These are phyloP conservation scores for Nidula niveotomentosa DNA, from an alignment of 1,284 basidiomycete species.

Conservation along the genomic window DNA sequence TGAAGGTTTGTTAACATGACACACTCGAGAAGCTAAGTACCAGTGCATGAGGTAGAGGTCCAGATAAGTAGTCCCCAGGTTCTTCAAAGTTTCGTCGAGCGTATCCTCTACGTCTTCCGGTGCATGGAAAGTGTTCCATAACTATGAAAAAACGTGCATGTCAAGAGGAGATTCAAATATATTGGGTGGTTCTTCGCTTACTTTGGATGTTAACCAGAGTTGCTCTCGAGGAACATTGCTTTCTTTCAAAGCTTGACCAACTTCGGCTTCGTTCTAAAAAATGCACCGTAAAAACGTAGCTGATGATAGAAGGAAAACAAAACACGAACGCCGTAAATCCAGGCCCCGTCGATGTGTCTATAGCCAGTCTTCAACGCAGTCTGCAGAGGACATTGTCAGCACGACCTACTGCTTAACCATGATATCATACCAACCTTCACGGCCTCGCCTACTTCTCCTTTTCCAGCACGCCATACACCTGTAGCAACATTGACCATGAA, in stretches of 20 bases:
- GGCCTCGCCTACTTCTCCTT: slow-evolving; percentile 55
- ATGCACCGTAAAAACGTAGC: neutral
- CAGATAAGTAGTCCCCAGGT: slow-evolving; percentile 74
- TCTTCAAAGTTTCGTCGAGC: slow-evolving; percentile 67
- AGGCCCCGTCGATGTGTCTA: slow-evolving; percentile 78
- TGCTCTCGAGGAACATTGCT: slow-evolving; percentile 60
- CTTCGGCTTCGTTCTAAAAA: slow-evolving; percentile 70
- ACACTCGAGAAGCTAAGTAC: slow-evolving; percentile 38
- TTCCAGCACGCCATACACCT: slow-evolving; percentile 65
- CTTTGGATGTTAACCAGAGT: slow-evolving; percentile 65
- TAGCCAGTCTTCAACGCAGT: slow-evolving; percentile 61
- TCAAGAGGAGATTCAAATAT: neutral
- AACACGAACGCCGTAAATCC: slow-evolving; percentile 55
- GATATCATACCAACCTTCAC: slow-evolving; percentile 40
- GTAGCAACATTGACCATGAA: too few species aligned
- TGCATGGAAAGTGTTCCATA: slow-evolving; percentile 71
- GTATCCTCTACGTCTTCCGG: slow-evolving; percentile 66
- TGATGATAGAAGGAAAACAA: neutral
- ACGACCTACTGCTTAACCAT: neutral
- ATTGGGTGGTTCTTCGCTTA: slow-evolving; percentile 7
- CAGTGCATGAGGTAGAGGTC: slow-evolving; percentile 85
- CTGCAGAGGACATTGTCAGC: slow-evolving; percentile 18
- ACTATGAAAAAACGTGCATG: slow-evolving; percentile 28
- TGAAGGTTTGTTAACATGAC: neutral
- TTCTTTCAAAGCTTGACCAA: slow-evolving; percentile 66